Evolutionary conservation across 1,284 basidiomycete genomes (phyloP), one percentile per base, ranked within the genome.

Genomic region (Sparassis latifolia): DNA sequence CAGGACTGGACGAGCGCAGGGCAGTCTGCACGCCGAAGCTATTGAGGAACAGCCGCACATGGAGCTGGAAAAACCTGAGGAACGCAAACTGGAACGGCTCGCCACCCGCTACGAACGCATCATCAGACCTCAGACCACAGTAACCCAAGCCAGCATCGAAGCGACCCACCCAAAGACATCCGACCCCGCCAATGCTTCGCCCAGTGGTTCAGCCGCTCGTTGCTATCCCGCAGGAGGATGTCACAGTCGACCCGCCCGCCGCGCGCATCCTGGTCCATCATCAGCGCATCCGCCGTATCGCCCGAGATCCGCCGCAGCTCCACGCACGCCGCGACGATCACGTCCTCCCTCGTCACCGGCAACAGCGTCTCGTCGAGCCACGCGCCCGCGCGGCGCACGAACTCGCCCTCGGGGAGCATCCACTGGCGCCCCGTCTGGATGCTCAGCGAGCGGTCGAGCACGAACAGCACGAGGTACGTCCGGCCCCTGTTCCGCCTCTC

Each of bases 401-500:
- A 74, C 51, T 89, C 85, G 60, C 86, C 85, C 66, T 89, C 86
- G 5, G 84, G 86, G 35, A 91, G 75, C 89, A 91, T 91, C 86
- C 86, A 90, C 53, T 80, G 80, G 42, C 84, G 75, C 39, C 88
- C 89, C 0, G 88, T 90, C 66, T 90, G 88, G 65, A 85, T 89
- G 65, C 83, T 86, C 42, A 91, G 74, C 59, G 83, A 86, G 49
- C 89, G 80, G 66, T 91, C 88, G 62, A 91, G 89, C 39, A 89
- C 83, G 61, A 87, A 91, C 28, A 91, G 68, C 10, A 91, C 86
- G 42, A 91, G 78, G 63, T 89, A 91, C 1, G 88, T 90, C 49
- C 88, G 77, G 66, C 91, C 89, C 52, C 84, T 76, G 60, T 91
- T 90, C 33, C 89, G 82, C 33, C 89, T 80, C 62, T 91, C 87